Evolutionary conservation across 2,329 filamentous ascomycete species (phyloP), one percentile per base, ranked within the genome.

Genomic region (Neoscytalidium dimidiatum): DNA sequence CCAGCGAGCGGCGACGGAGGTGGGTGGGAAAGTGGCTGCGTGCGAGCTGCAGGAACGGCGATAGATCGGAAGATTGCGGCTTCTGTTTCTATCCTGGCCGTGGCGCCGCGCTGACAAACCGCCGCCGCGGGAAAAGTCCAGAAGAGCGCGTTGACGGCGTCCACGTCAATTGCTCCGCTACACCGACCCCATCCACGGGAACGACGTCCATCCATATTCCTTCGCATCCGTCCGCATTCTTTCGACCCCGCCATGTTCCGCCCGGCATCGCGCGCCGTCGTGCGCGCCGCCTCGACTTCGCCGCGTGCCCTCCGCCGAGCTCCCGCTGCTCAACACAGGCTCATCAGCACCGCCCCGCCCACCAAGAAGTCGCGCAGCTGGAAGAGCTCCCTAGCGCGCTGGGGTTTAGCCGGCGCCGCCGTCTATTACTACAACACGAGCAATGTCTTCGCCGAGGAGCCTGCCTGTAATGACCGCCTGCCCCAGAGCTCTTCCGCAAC

Each of bases 401-500:
- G 92, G 86, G 92, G 88, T 69, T 75, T 95, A 64, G 94, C 92
- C 0, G 84, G 83, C 66, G 92, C 85, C 21, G 88, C 90, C 51
- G 81, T 98, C 57, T 99, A 98, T 81, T 97, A 92, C 79, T 99
- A 98, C 79, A 96, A 93, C 82, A 97, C 93, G 7, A 94, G 90
- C 73, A 86, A 88, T 62, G 83, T 92, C 23, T 98, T 98, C 78
- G 91, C 93, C 17, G 92, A 97, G 72, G 90, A 96, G 78, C 86
- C 88, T 38, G 79, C 85, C 71, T 85, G 93, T 96, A 48, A 51
- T 51, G 8, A 31, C 35, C 9, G 3, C 38, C 21, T 26, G 11
- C 28, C 46, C 60, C 26, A 26, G 23, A 26, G 29, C 31, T 28
- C 57, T 26, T 21, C 29, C 28, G 21, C 48, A 19, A 6, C 49